Conservation (phyloP, 1,284 basidiomycete species). For the Somion occarium region DNA sequence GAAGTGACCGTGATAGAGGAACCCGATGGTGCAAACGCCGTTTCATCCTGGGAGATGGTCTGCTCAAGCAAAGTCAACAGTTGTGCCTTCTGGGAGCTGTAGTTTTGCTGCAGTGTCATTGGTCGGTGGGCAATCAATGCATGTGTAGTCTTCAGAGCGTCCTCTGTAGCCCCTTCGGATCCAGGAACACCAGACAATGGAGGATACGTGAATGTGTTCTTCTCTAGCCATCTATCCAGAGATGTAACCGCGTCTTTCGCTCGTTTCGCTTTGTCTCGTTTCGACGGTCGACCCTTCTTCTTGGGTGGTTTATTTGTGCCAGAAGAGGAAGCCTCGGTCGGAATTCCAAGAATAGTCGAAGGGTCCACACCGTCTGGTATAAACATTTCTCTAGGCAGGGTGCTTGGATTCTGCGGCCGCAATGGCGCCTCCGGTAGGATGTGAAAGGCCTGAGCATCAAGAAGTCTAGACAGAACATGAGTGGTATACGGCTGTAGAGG, state of each 20-base stretch:
- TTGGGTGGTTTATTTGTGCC: conserved; percentile 28
- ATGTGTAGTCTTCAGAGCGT: conserved; percentile 25
- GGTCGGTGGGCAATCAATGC: conserved; percentile 35
- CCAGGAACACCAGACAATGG: conserved; percentile 8
- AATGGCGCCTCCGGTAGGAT: conserved; percentile 50
- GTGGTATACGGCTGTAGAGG: conserved; percentile 44
- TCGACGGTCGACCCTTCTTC: conserved; percentile 66
- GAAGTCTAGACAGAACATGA: conserved; percentile 43
- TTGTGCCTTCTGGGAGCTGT: conserved; percentile 34
- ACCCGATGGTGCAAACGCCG: not conserved
- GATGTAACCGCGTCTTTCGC: conserved; percentile 44
- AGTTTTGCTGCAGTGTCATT: conserved; percentile 31
- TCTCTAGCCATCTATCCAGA: conserved; percentile 50
- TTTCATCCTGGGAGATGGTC: not conserved
- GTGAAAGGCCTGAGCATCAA: conserved; percentile 47
- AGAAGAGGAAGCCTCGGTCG: conserved; percentile 6
- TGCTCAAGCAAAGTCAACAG: conserved; percentile 31
- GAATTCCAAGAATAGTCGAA: conserved; percentile 7
- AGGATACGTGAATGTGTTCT: conserved; percentile 27
- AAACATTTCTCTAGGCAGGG: conserved; percentile 60
- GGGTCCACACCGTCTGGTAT: conserved; percentile 34
- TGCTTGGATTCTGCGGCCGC: conserved; percentile 52
- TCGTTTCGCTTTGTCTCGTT: conserved; percentile 51
- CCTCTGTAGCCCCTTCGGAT: not conserved
- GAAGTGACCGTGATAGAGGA: not conserved